Percentiles rank a stretch among this genome's conserved stretches.
These are phyloP conservation scores for Penicillium fimorum DNA, from an alignment of 495 filamentous ascomycete genomes.

Conservation along the genomic window DNA sequence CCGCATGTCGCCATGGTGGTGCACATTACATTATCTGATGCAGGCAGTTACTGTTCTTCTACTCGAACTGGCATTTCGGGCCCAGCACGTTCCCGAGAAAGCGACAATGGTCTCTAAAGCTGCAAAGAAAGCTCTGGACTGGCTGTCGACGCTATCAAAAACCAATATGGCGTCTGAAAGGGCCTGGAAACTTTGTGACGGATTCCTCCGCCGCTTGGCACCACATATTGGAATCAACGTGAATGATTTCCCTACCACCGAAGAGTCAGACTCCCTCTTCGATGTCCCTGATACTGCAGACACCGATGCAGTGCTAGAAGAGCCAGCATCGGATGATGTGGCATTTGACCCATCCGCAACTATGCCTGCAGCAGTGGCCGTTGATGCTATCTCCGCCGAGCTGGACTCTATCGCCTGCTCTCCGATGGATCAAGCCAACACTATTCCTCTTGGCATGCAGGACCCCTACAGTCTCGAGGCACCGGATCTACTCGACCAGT, in stretches of 20 bases:
- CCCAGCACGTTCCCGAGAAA: slow-evolving; percentile 55
- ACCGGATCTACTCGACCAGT: slow-evolving; percentile 27
- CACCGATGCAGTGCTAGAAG: slow-evolving; percentile 4
- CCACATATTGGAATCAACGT: slow-evolving; percentile 34
- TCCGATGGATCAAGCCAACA: slow-evolving; percentile 26
- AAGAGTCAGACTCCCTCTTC: slow-evolving; percentile 24
- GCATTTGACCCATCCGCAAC: slow-evolving; percentile 20
- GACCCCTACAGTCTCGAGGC: slow-evolving; percentile 22
- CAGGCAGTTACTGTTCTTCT: slow-evolving; percentile 59
- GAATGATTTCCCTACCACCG: slow-evolving; percentile 27
- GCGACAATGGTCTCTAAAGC: slow-evolving; percentile 50
- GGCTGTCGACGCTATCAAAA: slow-evolving; percentile 49
- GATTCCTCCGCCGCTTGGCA: slow-evolving; percentile 45
- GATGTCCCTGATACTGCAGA: slow-evolving; percentile 16
- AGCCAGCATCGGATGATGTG: slow-evolving; percentile 17
- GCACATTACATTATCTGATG: slow-evolving; percentile 60
- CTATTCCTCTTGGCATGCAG: slow-evolving; percentile 19
- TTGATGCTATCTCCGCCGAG: slow-evolving; percentile 25
- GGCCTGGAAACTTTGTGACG: slow-evolving; percentile 52
- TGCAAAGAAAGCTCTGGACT: slow-evolving; percentile 53
- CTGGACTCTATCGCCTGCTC: slow-evolving; percentile 30
- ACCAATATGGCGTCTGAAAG: slow-evolving; percentile 47
- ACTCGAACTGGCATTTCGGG: slow-evolving; percentile 54
- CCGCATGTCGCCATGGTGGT: slow-evolving; percentile 61
- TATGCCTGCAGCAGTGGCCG: slow-evolving; percentile 13